These are phyloP conservation scores for Irpex rosettiformis DNA, from an alignment of 1,284 basidiomycete genomes.

Conservation along the genomic window DNA sequence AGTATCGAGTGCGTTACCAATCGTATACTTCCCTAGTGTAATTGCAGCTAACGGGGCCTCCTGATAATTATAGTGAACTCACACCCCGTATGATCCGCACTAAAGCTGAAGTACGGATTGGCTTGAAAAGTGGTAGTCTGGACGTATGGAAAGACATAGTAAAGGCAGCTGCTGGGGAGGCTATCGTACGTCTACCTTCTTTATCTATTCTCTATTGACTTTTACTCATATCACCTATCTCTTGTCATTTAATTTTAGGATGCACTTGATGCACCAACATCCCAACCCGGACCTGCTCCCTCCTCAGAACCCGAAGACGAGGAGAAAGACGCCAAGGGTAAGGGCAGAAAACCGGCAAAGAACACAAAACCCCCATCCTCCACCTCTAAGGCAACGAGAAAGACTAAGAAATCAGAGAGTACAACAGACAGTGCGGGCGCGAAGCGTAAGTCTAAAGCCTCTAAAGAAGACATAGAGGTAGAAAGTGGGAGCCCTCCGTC, in stretches of 20 bases:
- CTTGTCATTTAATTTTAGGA: not conserved
- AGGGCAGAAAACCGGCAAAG: slow-evolving; percentile 12
- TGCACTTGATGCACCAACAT: not conserved
- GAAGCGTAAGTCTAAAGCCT: slow-evolving; percentile 11
- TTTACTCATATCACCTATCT: not conserved
- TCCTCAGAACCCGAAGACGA: slow-evolving; percentile 2
- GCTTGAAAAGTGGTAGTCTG: slow-evolving; percentile 38
- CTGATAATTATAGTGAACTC: slow-evolving; percentile 41
- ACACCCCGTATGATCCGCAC: slow-evolving; percentile 47
- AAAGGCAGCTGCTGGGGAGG: slow-evolving; percentile 37
- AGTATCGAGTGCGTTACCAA: slow-evolving; percentile 4
- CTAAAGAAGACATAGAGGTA: not conserved
- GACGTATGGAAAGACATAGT: slow-evolving; percentile 41
- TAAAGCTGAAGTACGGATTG: slow-evolving; percentile 39
- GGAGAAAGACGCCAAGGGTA: not conserved
- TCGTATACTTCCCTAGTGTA: not conserved
- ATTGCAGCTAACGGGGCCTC: no score
- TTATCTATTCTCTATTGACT: not conserved
- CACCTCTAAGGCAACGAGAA: no score
- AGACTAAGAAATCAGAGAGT: no score
- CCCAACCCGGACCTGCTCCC: not conserved
- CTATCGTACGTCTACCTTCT: slow-evolving; percentile 32
- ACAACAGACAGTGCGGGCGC: no score
- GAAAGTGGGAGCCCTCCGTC: not conserved
- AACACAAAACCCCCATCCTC: slow-evolving; percentile 1